Conservation (phyloP, 2,329 filamentous ascomycete genomes). For the Aspergillus ochraceoroseus region DNA sequence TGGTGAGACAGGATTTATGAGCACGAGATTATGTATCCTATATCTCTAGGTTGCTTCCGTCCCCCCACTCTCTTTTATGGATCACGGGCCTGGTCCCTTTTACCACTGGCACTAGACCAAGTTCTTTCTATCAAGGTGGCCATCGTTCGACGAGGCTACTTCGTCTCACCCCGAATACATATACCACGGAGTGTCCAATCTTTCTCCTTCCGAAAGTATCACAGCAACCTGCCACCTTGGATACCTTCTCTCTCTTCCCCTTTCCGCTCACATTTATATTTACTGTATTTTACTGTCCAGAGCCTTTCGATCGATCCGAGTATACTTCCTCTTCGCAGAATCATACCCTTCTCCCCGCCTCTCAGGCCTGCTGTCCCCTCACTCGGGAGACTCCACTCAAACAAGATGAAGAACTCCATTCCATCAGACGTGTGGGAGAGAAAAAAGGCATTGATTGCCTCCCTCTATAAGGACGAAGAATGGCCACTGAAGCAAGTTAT, state of each 20-base stretch:
- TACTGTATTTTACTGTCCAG: too few relatives aligned
- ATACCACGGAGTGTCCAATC: conserved; percentile 14
- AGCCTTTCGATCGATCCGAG: too few relatives aligned
- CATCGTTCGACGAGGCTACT: conserved; percentile 5
- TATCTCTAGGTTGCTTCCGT: conserved; percentile 1
- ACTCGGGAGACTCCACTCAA: too few relatives aligned
- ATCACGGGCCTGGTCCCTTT: conserved; percentile 6
- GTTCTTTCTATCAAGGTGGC: conserved; percentile 8
- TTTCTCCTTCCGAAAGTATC: conserved; percentile 7
- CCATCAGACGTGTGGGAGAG: conserved; percentile 44
- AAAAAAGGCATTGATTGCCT: conserved; percentile 41
- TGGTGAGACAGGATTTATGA: conserved; percentile 4
- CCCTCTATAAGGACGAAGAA: conserved; percentile 43
- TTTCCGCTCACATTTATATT: not conserved
- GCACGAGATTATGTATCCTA: conserved; percentile 16
- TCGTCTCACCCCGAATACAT: conserved; percentile 10
- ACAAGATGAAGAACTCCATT: conserved; percentile 42
- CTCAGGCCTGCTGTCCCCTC: too few relatives aligned
- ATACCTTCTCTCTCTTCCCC: conserved; percentile 5
- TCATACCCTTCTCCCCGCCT: too few relatives aligned
- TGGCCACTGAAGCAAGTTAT: conserved; percentile 46
- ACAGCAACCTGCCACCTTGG: too few relatives aligned
- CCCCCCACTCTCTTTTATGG: conserved; percentile 7
- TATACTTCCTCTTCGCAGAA: too few relatives aligned
- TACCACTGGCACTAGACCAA: conserved; percentile 14